Evolutionary conservation across 208 protist genomes (phyloP).

Genomic region (Leishmania mexicana): DNA sequence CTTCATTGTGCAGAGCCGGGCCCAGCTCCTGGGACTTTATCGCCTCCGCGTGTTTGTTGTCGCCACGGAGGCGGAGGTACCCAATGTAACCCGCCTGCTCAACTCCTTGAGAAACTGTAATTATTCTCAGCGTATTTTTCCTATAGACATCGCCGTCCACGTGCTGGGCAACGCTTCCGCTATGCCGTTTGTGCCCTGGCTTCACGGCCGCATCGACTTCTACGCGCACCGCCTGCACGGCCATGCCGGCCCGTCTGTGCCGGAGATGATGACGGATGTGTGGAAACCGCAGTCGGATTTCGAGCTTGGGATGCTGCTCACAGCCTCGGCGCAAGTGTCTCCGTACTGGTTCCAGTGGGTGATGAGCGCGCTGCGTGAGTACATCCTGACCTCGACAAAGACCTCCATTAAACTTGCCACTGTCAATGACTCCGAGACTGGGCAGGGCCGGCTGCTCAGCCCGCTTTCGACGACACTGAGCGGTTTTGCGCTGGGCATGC

Average conservation of each 20-base stretch:
- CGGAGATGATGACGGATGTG: constrained; percentile 32
- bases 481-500: constrained; percentile 16
- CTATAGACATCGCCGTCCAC: constrained; percentile 47
- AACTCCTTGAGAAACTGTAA: constrained; percentile 31
- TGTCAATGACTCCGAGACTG: neutral
- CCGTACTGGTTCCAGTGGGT: constrained; percentile 64
- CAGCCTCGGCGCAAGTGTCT: constrained; percentile 43
- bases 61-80: constrained; percentile 4
- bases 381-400: constrained; percentile 16
- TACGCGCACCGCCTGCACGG: constrained; percentile 28
- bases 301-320: constrained; percentile 66
- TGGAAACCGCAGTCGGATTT: constrained; percentile 62
- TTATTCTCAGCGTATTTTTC: constrained; percentile 31
- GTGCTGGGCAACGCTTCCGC: constrained; percentile 23
- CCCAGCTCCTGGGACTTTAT: constrained; percentile 23
- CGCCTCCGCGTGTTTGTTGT: constrained; percentile 36
- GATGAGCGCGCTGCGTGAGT: constrained; percentile 30
- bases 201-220: constrained; percentile 43
- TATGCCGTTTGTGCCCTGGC: constrained; percentile 37
- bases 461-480: constrained; percentile 15
- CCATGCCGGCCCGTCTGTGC: constrained; percentile 17
- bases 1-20: neutral
- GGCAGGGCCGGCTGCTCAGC: neutral
- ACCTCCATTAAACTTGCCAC: neutral
- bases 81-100: constrained; percentile 16